Conservation (phyloP, 495 filamentous ascomycete species). For the Darksidea phi region DNA sequence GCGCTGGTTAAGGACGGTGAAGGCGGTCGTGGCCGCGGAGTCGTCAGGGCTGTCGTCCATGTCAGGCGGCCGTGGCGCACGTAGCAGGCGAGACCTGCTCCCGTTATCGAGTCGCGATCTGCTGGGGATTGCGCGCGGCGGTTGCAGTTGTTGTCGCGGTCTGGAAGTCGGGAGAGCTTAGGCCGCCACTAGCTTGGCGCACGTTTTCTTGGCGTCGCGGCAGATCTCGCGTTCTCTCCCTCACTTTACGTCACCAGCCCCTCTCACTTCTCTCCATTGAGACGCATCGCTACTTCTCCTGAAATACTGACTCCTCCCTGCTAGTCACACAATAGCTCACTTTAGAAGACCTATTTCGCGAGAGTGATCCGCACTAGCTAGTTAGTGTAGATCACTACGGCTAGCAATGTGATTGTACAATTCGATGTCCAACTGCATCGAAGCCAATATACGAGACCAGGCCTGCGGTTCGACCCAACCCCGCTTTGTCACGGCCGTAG, state of each 20-base stretch:
- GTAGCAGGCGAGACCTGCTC: slow-evolving; percentile 7
- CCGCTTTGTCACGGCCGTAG: too few species aligned
- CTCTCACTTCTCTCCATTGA: background rate
- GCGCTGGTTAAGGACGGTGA: slow-evolving; percentile 73
- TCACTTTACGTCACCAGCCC: background rate
- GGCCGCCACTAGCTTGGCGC: slow-evolving; percentile 6
- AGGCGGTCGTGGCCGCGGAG: slow-evolving; percentile 33
- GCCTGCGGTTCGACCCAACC: too few species aligned
- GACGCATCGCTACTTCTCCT: too few species aligned
- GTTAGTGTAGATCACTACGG: too few species aligned
- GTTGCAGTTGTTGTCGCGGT: background rate
- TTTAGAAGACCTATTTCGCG: too few species aligned
- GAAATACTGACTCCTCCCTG: too few species aligned
- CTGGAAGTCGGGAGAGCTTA: background rate
- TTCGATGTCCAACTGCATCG: too few species aligned
- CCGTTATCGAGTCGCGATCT: background rate
- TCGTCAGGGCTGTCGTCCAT: slow-evolving; percentile 6
- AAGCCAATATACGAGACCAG: too few species aligned
- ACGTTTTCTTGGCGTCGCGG: slow-evolving; percentile 14
- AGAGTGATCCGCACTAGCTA: too few species aligned
- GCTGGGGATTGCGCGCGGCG: background rate
- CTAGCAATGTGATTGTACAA: too few species aligned
- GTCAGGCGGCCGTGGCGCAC: slow-evolving; percentile 9
- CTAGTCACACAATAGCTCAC: too few species aligned
- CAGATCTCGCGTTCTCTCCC: background rate